Conservation (phyloP, 2,329 filamentous ascomycete species). For the Clarireedia monteithiana region DNA sequence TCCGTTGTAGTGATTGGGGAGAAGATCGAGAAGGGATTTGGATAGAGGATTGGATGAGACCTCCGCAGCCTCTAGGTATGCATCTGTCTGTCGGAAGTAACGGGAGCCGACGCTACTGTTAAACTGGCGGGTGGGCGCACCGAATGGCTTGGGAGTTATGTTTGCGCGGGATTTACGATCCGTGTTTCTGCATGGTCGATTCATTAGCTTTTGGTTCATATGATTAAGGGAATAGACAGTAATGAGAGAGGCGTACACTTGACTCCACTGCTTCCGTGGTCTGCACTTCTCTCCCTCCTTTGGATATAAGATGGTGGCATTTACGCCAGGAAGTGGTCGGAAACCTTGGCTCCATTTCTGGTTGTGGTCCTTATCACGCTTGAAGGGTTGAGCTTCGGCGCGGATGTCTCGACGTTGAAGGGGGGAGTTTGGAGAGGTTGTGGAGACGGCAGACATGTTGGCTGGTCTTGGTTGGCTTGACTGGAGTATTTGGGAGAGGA, state of each 20-base stretch:
- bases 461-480: neutral
- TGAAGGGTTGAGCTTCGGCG: conserved; percentile 22
- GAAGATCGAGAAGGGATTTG: conserved; percentile 25
- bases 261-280: conserved; percentile 19
- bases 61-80: conserved; percentile 19
- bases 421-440: conserved; percentile 20
- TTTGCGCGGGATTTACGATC: conserved; percentile 16
- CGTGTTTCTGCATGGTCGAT: neutral
- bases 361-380: conserved; percentile 26
- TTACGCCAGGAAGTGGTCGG: conserved; percentile 16
- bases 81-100: conserved; percentile 17
- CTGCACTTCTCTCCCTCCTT: conserved; percentile 20
- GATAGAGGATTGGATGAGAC: conserved; percentile 17
- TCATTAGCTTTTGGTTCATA: neutral
- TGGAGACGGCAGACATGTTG: conserved; percentile 22
- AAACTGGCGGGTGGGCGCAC: conserved; percentile 13
- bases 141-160: conserved; percentile 15
- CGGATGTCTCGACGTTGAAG: conserved; percentile 26
- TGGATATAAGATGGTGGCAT: neutral
- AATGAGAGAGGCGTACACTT: conserved; percentile 11
- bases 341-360: conserved; percentile 25
- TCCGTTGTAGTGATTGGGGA: conserved; percentile 15
- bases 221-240: neutral
- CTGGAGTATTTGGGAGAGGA: neutral
- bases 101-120: conserved; percentile 11